Evolutionary conservation across 2,329 filamentous ascomycete genomes (phyloP).

Genomic region (Chlorencoelia australis): DNA sequence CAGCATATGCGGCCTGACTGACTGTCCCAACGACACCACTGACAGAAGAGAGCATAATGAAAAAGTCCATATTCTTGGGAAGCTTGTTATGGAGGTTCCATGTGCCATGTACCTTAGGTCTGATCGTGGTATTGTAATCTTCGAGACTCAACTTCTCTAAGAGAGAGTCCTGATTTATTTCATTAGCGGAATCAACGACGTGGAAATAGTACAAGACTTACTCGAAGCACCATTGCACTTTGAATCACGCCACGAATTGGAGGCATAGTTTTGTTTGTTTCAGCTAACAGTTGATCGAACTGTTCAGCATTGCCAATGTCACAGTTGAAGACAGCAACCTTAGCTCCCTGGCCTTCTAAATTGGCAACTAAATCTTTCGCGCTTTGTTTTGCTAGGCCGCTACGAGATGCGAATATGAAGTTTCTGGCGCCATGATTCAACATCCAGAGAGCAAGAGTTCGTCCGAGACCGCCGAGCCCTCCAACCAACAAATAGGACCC

Average conservation of each 20-base stretch:
- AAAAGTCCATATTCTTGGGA: background rate
- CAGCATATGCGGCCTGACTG: constrained; percentile 7
- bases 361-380: constrained; percentile 1
- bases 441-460: constrained; percentile 29
- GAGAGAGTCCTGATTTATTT: too few species aligned
- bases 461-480: constrained; percentile 33
- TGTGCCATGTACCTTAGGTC: constrained; percentile 42
- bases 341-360: background rate
- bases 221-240: constrained; percentile 21
- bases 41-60: constrained; percentile 7
- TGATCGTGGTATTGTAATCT: too few species aligned
- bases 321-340: background rate
- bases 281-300: background rate
- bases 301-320: background rate
- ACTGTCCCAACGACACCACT: constrained; percentile 6
- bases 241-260: constrained; percentile 21
- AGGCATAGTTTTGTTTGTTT: constrained; percentile 23
- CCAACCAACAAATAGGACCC: constrained; percentile 30
- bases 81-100: constrained; percentile 39
- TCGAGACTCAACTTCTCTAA: too few species aligned
- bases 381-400: constrained; percentile 1
- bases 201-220: background rate
- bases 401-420: constrained; percentile 1
- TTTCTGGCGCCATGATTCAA: constrained; percentile 13
- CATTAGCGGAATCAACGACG: background rate